Base-by-base conservation (phyloP, 2,329 filamentous ascomycete species). In the Aquanectria penicillioides region DNA sequence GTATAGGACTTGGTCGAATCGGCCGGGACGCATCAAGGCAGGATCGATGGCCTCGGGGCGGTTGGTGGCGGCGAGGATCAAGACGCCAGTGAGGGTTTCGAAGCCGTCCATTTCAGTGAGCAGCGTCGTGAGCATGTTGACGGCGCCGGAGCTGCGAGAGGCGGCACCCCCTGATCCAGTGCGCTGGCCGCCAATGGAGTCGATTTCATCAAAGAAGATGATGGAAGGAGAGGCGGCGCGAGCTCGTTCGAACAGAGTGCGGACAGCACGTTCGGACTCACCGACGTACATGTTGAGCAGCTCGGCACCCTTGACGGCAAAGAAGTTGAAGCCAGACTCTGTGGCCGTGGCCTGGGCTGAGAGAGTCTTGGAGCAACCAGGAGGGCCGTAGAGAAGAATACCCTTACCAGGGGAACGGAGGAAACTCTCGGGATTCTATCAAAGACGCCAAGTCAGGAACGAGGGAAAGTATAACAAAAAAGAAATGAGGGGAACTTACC, bases 91-190 rank as follows among this genome's bases (percentile, higher is more conserved):
- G 17, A 96, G 81, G 33, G 89, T 83, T 74, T 97, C 93, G 66
- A 97, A 97, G 41, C 94, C 94, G 72, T 97, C 94, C 90, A 98
- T 96, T 73, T 97, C 94, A 59, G 93, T 97, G 5, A 98, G 84
- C 23, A 98, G 80, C 2, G 94, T 96, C 1, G 93, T 94, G 12
- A 97, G 85, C 38, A 97, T 91, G 71, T 97, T 95, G 43, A 97
- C 83, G 1, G 89, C 86, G 18, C 78, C 76, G 31, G 69, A 70
- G 40, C 74, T 74, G 13, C 72, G 68, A 4, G 72, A 69, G 7
- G 62, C 66, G 7, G 68, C 77, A 15, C 79, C 74, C 6, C 76
- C 74, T 4, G 81, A 80, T 22, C 80, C 81, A 12, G 84, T 74
- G 17, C 83, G 77, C 53, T 81, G 79, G 2, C 78, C 89, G 70